Evolutionary conservation across 1,284 basidiomycete genomes (phyloP), one percentile per base, ranked within the genome.

Genomic region (Sanguinoderma infundibulare): DNA sequence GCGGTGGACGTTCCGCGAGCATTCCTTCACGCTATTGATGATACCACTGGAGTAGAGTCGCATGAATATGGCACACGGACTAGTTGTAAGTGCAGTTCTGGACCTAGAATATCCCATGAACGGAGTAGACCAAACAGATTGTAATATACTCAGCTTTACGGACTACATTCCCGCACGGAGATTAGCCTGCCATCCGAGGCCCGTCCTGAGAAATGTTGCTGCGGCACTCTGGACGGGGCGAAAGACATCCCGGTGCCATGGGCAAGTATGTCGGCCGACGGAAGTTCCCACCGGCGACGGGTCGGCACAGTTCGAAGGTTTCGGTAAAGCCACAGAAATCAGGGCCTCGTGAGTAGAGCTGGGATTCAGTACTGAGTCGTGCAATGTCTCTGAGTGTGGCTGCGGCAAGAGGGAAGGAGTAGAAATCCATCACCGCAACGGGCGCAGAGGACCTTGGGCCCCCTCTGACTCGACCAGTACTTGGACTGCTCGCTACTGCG

Each of bases 21-120:
- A 85, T 70, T 85, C 81, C 34, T 83, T 84, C 70, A 72, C 70
- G 0, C 42, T 73, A 40, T 62, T 73, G 5, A 61, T 71, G 3
- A 8, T 72, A 1, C 36, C 28, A 15, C 36, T 63, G 20, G 38
- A 46, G n/a, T 55, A 53, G 39, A 36, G 6, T 14, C 22, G 35
- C 10, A 24, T 38, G 42, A 53, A 30, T 14, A 38, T 8, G 22
- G 22, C n/a, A 26, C 2, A n/a, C 22, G 12, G 14, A 32, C 24
- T 30, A 3, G 17, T 3, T 32, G 28, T 24, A 22, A n/a, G 9
- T 10, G 5, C 8, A 17, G 8, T 10, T 39, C 24, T 30, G 14
- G 7, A 17, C 26, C 26, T 40, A 24, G 15, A 22, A 53, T 14
- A 20, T 26, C 8, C 20, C 24, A 24, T n/a, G 6, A 12, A 30